Conservation (phyloP, 169 alveolate genomes). For the Eimeria sp. region DNA sequence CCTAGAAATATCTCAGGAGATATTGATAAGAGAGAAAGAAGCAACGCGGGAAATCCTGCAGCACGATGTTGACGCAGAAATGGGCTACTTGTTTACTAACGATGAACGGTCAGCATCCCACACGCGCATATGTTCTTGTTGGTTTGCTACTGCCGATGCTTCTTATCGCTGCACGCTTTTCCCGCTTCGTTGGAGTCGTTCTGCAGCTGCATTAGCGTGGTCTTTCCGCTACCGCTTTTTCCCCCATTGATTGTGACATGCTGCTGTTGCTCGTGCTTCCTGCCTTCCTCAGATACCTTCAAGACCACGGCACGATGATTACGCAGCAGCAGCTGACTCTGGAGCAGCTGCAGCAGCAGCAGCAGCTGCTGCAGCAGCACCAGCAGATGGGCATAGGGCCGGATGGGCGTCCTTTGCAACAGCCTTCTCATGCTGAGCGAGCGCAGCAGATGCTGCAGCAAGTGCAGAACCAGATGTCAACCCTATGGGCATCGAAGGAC, state of each 20-base stretch:
- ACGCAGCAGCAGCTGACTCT: slow-evolving; percentile 78
- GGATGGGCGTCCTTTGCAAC: slow-evolving; percentile 75
- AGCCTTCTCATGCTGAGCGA: slow-evolving; percentile 77
- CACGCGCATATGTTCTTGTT: neutral
- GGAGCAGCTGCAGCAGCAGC: slow-evolving; percentile 79
- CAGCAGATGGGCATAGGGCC: slow-evolving; percentile 68
- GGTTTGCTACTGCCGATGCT: neutral
- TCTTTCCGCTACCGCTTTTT: neutral
- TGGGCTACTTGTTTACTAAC: slow-evolving; percentile 96
- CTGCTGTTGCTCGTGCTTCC: neutral
- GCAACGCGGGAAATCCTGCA: slow-evolving; percentile 93
- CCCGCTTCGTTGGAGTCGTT: neutral
- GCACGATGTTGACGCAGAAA: slow-evolving; percentile 93
- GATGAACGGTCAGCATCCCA: slow-evolving; percentile 87
- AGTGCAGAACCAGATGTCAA: slow-evolving; percentile 36
- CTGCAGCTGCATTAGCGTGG: neutral
- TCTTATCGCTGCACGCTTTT: neutral
- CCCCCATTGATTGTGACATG: neutral
- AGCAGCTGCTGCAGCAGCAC: slow-evolving; percentile 76
- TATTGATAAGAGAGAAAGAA: slow-evolving; percentile 94
- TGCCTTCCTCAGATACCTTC: slow-evolving; percentile 2
- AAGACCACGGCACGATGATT: slow-evolving; percentile 69
- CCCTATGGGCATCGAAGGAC: slow-evolving; percentile 22
- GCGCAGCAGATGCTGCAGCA: slow-evolving; percentile 83
- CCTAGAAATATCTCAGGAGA: slow-evolving; percentile 88